Base-by-base conservation (phyloP, 2,329 filamentous ascomycete species). In the Aspergillus transmontanensis region DNA sequence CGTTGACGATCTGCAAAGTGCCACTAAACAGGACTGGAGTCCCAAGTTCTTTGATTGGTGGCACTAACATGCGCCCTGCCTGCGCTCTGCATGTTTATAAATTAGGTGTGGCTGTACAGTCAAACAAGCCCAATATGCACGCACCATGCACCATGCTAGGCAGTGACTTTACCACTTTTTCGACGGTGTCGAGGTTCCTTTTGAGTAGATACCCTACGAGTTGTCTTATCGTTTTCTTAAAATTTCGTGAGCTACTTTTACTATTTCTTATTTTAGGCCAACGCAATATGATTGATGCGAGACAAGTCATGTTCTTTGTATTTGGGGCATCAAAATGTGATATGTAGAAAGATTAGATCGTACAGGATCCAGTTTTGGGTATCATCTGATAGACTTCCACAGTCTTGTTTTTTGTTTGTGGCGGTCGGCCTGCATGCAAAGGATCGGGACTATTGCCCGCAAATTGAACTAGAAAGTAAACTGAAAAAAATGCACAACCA, bases 1-100 rank as follows among this genome's bases (percentile, higher is more conserved):
- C 69, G 85, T 85, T 1, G 86, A 88, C 77, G 85, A 88, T 71
- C 68, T 88, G 64, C 72, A 72, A 54, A 81, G 75, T 2, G 85
- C 84, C 50, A 80, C 81, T 1, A 75, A 68, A 58, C 73, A 79
- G 53, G 80, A 84, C 65, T 86, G 85, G 85, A 75, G 73, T 19
- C 73, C 71, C 10, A 68, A 62, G 32, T 59, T 73, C n/a, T 71
- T 73, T 6, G 74, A 75, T 62, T 76, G 75, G 75, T 77, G 75
- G 74, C 48, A 64, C 30, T 75, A 65, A 69, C 58, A 28, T 36
- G 32, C 41, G 32, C 16, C 3, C 39, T 41, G 39, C 39, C 39
- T 19, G 39, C 54, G 9, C 32, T 34, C 21, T 50, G 46, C 23
- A 58, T 55, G 39, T 30, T 36, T 45, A 21, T 60, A 21, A 19